phyloP scores from a whole-genome alignment of 2,329 filamentous ascomycete species.

The Penicillium sp. region DNA sequence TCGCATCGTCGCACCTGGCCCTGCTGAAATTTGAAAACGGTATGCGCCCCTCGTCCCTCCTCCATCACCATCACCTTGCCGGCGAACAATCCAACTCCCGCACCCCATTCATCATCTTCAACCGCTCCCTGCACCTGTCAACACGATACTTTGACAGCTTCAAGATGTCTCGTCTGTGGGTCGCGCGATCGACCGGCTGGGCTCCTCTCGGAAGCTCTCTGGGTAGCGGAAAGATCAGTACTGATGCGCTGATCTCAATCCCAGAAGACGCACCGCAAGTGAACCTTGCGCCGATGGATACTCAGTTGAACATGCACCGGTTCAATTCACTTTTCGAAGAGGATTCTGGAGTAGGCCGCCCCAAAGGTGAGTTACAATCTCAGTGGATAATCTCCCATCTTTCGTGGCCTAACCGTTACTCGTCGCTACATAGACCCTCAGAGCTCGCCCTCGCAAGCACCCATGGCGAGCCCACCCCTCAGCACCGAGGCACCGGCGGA shows the following conservation, averaged over 20 bases:
- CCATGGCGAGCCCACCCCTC: slow-evolving; percentile 27
- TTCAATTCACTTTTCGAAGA: slow-evolving; percentile 43
- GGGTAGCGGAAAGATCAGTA: slow-evolving; percentile 11
- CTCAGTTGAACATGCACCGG: slow-evolving; percentile 48
- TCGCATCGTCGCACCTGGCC: slow-evolving; percentile 29
- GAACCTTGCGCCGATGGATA: slow-evolving; percentile 44
- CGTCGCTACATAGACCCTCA: slow-evolving; percentile 20
- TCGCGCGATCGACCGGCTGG: slow-evolving; percentile 27
- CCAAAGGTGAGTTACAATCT: slow-evolving; percentile 28
- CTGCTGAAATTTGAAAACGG: slow-evolving; percentile 30
- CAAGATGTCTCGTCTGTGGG: slow-evolving; percentile 35
- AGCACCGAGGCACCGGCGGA: slow-evolving; percentile 39
- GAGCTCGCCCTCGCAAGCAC: slow-evolving; percentile 18
- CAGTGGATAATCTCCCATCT: neutral
- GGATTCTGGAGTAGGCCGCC: slow-evolving; percentile 23
- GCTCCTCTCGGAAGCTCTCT: slow-evolving; percentile 15
- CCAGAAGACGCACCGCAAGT: slow-evolving; percentile 37
- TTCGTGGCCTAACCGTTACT: slow-evolving; percentile 6
- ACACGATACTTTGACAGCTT: slow-evolving; percentile 4
- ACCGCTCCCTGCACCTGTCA: neutral
- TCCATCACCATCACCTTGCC: neutral
- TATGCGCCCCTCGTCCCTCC: slow-evolving; percentile 21
- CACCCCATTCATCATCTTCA: neutral
- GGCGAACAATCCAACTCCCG: neutral
- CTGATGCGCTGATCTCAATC: slow-evolving; percentile 32